phyloP scores from a whole-genome alignment of 1,284 basidiomycete genomes.

The Apiotrichum montevideense region DNA sequence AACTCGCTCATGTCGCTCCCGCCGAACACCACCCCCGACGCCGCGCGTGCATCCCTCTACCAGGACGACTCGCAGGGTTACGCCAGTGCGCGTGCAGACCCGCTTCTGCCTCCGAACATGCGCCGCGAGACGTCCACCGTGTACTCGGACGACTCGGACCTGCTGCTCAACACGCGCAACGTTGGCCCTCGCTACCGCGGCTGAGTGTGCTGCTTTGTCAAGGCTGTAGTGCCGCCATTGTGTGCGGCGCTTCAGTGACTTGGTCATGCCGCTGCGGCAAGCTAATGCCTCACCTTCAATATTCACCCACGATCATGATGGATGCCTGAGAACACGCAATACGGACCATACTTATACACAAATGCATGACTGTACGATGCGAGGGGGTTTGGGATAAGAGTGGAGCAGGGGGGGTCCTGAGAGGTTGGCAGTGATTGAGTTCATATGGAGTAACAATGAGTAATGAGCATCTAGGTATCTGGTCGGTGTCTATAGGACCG shows the following conservation, averaged over 20 bases:
- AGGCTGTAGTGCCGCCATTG: background rate
- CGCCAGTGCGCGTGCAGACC: slow-evolving; percentile 16
- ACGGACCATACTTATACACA: slow-evolving; percentile 5
- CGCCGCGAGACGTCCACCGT: slow-evolving; percentile 24
- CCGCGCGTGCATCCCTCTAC: slow-evolving; percentile 23
- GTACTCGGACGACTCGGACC: slow-evolving; percentile 24
- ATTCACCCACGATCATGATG: too few relatives aligned
- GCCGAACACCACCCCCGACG: slow-evolving; percentile 16
- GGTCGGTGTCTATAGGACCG: slow-evolving; percentile 22
- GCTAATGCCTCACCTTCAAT: too few relatives aligned
- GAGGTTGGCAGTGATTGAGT: too few relatives aligned
- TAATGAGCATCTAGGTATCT: background rate
- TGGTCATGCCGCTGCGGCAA: too few relatives aligned
- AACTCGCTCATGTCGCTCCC: slow-evolving; percentile 40
- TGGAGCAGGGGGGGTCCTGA: background rate
- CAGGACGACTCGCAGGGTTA: slow-evolving; percentile 20
- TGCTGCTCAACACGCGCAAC: slow-evolving; percentile 11
- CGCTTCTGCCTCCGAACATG: slow-evolving; percentile 33
- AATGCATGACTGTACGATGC: slow-evolving; percentile 16
- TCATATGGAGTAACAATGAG: background rate
- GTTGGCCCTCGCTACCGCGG: slow-evolving; percentile 11
- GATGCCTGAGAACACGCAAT: too few relatives aligned
- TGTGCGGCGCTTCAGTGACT: too few relatives aligned
- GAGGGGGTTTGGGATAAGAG: background rate
- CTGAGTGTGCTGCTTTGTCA: background rate